A percentile compares a stretch with the other conserved stretches of the same genome.
Evolutionary conservation across 306 rosid species (phyloP).

Genomic region (Comarum palustre): DNA sequence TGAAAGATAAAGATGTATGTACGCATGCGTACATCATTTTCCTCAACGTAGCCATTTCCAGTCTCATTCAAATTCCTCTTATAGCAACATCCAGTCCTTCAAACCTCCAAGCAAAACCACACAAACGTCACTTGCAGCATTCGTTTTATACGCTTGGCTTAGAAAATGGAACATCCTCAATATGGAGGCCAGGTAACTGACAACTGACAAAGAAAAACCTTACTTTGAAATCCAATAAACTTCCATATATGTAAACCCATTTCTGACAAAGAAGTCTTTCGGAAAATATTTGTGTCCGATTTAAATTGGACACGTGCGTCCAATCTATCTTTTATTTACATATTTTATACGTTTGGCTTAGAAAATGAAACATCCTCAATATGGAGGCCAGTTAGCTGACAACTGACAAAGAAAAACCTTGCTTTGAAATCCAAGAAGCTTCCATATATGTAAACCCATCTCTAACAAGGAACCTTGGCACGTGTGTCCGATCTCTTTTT

Average conservation of each 20-base stretch:
- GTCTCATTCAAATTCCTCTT: neutral
- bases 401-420: slow-evolving; percentile 6
- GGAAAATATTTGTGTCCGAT: too few relatives aligned
- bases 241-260: slow-evolving; percentile 16
- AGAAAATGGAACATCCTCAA: slow-evolving; percentile 22
- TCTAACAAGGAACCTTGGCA: too few relatives aligned
- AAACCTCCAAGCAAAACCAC: slow-evolving; percentile 20
- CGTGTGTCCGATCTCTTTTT: too few relatives aligned
- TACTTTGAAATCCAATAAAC: slow-evolving; percentile 21
- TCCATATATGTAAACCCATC: slow-evolving; percentile 15
- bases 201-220: slow-evolving; percentile 5
- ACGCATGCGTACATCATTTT: neutral
- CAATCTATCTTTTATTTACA: too few relatives aligned
- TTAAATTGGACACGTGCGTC: too few relatives aligned
- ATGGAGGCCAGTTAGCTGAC: slow-evolving; percentile 31
- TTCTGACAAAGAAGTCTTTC: slow-evolving; percentile 36
- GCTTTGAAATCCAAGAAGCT: slow-evolving; percentile 23
- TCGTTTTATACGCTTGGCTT: slow-evolving; percentile 8
- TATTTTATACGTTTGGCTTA: slow-evolving; percentile 14
- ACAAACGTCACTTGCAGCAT: slow-evolving; percentile 14
- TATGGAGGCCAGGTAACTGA: slow-evolving; percentile 32
- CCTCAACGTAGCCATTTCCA: neutral
- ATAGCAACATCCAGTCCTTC: slow-evolving; percentile 2
- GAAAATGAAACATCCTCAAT: slow-evolving; percentile 23
- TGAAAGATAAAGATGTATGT: slow-evolving; percentile 21